Conservation (phyloP, 495 filamentous ascomycete genomes). For the Corynascus novoguineensis region DNA sequence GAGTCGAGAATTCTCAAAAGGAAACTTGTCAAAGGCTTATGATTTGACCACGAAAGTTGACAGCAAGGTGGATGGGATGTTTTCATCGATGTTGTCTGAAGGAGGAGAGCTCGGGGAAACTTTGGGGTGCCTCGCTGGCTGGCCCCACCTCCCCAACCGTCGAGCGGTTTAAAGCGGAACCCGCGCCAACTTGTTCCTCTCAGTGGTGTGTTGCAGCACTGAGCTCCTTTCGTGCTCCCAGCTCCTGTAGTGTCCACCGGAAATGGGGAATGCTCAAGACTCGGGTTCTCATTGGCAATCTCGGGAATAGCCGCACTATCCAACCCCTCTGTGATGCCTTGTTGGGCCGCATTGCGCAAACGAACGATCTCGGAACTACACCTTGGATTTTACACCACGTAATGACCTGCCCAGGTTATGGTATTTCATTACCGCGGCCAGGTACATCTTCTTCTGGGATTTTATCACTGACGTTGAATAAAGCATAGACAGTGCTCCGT, state of each 20-base stretch:
- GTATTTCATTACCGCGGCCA: too few relatives aligned
- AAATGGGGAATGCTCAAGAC: background rate
- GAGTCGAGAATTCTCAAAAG: background rate
- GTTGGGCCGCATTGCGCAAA: background rate
- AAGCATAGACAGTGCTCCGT: too few relatives aligned
- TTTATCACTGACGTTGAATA: too few relatives aligned
- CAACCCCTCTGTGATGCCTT: background rate
- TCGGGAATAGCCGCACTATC: too few relatives aligned
- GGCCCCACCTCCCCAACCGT: conserved; percentile 1
- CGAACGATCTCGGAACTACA: background rate
- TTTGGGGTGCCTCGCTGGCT: background rate
- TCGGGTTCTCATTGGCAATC: background rate
- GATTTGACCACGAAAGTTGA: background rate
- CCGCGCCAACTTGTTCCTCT: too few relatives aligned
- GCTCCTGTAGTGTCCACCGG: background rate
- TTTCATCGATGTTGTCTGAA: background rate
- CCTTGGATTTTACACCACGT: too few relatives aligned
- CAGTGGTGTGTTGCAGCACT: background rate
- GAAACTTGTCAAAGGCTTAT: background rate
- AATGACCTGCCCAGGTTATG: too few relatives aligned
- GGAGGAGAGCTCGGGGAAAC: background rate
- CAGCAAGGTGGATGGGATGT: background rate
- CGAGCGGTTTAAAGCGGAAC: too few relatives aligned
- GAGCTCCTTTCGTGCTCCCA: background rate
- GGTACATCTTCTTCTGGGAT: too few relatives aligned